A percentile compares a stretch with the other conserved stretches of the same genome.
Evolutionary conservation across 306 rosid genomes (phyloP).

Genomic region (Senna tora): DNA sequence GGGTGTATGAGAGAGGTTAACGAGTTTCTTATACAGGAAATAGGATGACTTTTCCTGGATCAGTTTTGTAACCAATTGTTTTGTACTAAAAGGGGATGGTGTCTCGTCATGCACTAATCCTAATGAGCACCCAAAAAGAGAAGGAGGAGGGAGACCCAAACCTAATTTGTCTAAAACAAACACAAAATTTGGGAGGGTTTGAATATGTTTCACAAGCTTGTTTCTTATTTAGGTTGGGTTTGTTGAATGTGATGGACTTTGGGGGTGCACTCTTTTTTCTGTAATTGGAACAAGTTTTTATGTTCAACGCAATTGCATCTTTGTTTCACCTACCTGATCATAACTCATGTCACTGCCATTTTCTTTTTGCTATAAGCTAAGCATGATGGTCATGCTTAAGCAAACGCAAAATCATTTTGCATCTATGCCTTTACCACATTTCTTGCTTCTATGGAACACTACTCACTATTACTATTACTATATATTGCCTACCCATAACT

Average conservation of each 20-base stretch:
- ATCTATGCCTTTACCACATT: slow-evolving; percentile 13
- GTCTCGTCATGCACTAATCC: slow-evolving; percentile 46
- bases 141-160: slow-evolving; percentile 41
- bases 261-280: slow-evolving; percentile 41
- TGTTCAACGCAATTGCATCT: slow-evolving; percentile 34
- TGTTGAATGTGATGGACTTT: slow-evolving; percentile 43
- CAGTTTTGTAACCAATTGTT: slow-evolving; percentile 37
- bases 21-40: slow-evolving; percentile 51
- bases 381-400: neutral
- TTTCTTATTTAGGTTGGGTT: slow-evolving; percentile 40
- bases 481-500: neutral
- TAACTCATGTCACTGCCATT: slow-evolving; percentile 21
- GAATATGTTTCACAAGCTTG: slow-evolving; percentile 16
- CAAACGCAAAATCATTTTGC: slow-evolving; percentile 21
- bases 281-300: slow-evolving; percentile 18
- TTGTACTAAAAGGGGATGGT: slow-evolving; percentile 38
- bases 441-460: slow-evolving; percentile 33
- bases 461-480: too few relatives aligned
- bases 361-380: slow-evolving; percentile 42
- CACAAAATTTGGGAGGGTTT: slow-evolving; percentile 27
- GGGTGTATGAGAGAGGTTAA: slow-evolving; percentile 33
- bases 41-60: slow-evolving; percentile 41
- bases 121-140: slow-evolving; percentile 33
- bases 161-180: slow-evolving; percentile 44
- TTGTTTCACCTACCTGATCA: slow-evolving; percentile 37